Conservation (phyloP, 1,139 yeast species). For the Sugiyamaella paludigena region DNA sequence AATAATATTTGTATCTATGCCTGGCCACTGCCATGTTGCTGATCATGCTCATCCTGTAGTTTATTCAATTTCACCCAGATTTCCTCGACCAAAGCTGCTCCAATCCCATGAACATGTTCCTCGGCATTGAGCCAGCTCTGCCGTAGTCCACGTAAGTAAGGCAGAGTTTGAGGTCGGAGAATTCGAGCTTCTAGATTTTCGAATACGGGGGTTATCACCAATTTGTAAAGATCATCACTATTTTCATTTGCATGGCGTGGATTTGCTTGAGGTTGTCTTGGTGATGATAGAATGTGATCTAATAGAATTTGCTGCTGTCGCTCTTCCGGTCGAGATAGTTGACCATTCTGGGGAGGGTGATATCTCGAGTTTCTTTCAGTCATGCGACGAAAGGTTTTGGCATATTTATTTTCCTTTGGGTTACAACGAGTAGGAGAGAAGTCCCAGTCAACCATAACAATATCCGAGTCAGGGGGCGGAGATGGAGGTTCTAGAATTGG, state of each 20-base stretch:
- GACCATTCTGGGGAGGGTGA: background rate
- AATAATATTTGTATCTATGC: too few relatives aligned
- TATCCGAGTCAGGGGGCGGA: slow-evolving; percentile 2
- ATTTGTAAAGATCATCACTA: slow-evolving; percentile 2
- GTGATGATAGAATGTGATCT: too few relatives aligned
- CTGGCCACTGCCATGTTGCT: background rate
- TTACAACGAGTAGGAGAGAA: slow-evolving; percentile 1
- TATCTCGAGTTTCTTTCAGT: background rate
- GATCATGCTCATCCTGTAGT: background rate
- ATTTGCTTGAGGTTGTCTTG: too few relatives aligned
- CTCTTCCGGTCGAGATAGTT: too few relatives aligned
- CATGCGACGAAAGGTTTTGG: background rate
- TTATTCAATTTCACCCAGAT: slow-evolving; percentile 32
- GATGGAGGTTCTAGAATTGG: background rate
- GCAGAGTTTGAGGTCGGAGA: slow-evolving; percentile 7
- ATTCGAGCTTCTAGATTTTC: slow-evolving; percentile 18
- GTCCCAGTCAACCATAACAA: slow-evolving; percentile 10
- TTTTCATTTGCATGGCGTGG: background rate
- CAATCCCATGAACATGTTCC: slow-evolving; percentile 56
- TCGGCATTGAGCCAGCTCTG: slow-evolving; percentile 41
- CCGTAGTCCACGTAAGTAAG: slow-evolving; percentile 13
- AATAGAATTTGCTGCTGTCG: too few relatives aligned
- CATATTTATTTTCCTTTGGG: background rate
- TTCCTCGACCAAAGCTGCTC: slow-evolving; percentile 66
- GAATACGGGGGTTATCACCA: slow-evolving; percentile 18